Percentiles rank a stretch among this genome's conserved stretches.
These are phyloP conservation scores for Chrysoporthe cubensis DNA, from an alignment of 2,329 filamentous ascomycete species.

Conservation along the genomic window DNA sequence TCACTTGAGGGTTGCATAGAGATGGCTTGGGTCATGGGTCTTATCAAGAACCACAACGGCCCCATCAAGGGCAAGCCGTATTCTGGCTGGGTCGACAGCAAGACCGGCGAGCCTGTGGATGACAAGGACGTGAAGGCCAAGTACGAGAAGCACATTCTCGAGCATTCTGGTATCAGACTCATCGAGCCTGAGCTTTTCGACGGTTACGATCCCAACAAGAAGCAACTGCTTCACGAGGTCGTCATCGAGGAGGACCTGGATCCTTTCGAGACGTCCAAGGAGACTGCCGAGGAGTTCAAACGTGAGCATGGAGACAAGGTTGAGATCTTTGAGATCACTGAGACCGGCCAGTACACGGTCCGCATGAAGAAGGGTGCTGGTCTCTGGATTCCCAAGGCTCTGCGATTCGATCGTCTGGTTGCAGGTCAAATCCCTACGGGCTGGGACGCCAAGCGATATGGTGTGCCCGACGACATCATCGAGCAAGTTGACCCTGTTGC, in stretches of 20 bases:
- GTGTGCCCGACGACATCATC: constrained; percentile 96
- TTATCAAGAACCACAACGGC: constrained; percentile 98
- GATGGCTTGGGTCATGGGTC: constrained; percentile 99
- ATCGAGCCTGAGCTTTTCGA: constrained; percentile 97
- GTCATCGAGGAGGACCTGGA: constrained; percentile 97
- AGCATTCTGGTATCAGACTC: constrained; percentile 95
- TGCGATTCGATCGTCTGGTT: constrained; percentile 95
- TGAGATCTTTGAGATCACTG: constrained; percentile 92
- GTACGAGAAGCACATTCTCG: constrained; percentile 95
- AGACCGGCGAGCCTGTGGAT: constrained; percentile 92
- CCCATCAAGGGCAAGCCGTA: constrained; percentile 95
- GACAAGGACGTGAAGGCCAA: constrained; percentile 98
- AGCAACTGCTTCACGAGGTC: constrained; percentile 96
- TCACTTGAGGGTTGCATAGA: constrained; percentile 97
- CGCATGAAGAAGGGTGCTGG: constrained; percentile 94
- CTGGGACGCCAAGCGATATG: constrained; percentile 96
- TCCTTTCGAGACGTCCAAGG: constrained; percentile 95
- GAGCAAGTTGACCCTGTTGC: constrained; percentile 96
- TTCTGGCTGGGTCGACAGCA: constrained; percentile 94
- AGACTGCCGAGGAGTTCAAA: constrained; percentile 96
- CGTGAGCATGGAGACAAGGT: constrained; percentile 97
- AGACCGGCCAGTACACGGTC: constrained; percentile 92
- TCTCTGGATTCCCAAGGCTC: constrained; percentile 93
- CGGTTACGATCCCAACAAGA: constrained; percentile 97
- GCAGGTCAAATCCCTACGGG: constrained; percentile 96